These are phyloP conservation scores for Microdochium nivale DNA, from an alignment of 2,329 filamentous ascomycete species.

Conservation along the genomic window DNA sequence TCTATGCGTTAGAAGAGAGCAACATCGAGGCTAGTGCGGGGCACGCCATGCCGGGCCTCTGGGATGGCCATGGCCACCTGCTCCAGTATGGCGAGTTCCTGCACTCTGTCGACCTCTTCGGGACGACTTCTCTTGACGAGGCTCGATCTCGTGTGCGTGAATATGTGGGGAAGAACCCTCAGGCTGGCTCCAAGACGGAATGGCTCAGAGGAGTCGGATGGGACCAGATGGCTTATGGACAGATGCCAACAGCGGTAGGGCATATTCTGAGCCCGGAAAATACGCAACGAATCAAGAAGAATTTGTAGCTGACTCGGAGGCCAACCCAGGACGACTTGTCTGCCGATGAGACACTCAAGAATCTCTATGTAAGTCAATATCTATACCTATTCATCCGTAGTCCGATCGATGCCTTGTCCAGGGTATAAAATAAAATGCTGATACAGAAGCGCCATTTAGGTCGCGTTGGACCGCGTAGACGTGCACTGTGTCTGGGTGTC, in stretches of 20 bases:
- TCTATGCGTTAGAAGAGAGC: conserved; percentile 29
- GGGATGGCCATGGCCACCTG: conserved; percentile 64
- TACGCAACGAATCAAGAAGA: not conserved
- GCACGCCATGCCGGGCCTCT: conserved; percentile 57
- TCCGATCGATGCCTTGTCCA: not conserved
- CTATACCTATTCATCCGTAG: not conserved
- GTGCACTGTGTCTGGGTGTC: conserved; percentile 66
- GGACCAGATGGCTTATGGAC: conserved; percentile 58
- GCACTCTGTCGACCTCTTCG: conserved; percentile 57
- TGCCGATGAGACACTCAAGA: conserved; percentile 38
- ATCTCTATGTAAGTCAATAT: conserved; percentile 26
- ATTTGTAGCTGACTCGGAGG: not conserved
- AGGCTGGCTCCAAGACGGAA: conserved; percentile 40
- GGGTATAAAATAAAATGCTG: not conserved
- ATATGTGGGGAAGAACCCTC: conserved; percentile 41
- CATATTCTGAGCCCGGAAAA: not conserved
- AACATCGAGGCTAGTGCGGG: conserved; percentile 25
- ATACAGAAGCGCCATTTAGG: conserved; percentile 18
- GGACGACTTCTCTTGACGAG: conserved; percentile 43
- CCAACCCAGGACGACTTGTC: conserved; percentile 41
- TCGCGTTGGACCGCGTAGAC: conserved; percentile 64
- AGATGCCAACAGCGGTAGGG: conserved; percentile 57
- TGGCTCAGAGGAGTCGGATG: conserved; percentile 64
- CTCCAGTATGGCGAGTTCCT: conserved; percentile 59
- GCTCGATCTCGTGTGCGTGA: conserved; percentile 40